Evolutionary conservation across 495 filamentous ascomycete species (phyloP).

Genomic region (Amphirosellinia nigrospora): DNA sequence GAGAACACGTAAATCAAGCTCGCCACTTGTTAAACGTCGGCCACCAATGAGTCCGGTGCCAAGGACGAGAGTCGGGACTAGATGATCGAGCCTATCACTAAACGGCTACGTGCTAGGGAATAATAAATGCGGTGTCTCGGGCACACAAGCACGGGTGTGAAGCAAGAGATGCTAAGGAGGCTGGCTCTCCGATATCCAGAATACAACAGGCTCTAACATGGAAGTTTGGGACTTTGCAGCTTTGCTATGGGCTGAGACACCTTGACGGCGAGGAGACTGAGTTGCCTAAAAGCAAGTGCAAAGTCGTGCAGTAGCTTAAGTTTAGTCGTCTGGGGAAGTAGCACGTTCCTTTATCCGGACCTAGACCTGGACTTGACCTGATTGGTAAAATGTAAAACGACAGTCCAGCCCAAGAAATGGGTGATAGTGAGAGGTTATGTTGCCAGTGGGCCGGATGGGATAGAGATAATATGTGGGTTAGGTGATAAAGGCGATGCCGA

Average conservation of each 20-base stretch:
- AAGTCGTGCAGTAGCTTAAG: slow-evolving; percentile 13
- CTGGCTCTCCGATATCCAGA: slow-evolving; percentile 14
- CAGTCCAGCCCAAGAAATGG: slow-evolving; percentile 17
- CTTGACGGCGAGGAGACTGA: slow-evolving; percentile 10
- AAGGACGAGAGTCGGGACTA: not conserved
- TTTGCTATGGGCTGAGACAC: not conserved
- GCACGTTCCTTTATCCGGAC: slow-evolving; percentile 3
- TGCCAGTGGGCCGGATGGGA: slow-evolving; percentile 7
- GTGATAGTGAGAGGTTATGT: slow-evolving; percentile 1
- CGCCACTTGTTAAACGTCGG: not conserved
- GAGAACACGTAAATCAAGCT: not conserved
- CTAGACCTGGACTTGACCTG: not conserved
- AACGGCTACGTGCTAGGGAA: not conserved
- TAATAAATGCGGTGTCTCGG: not conserved
- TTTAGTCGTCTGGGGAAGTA: slow-evolving; percentile 12
- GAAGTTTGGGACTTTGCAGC: slow-evolving; percentile 12
- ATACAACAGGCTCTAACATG: slow-evolving; percentile 9
- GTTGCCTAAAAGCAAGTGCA: slow-evolving; percentile 9
- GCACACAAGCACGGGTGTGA: slow-evolving; percentile 5
- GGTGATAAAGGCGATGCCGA: slow-evolving; percentile 21
- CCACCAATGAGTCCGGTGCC: not conserved
- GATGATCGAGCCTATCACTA: not conserved
- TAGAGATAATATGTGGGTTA: slow-evolving; percentile 24
- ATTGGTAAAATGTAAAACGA: slow-evolving; percentile 22
- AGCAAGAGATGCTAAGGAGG: slow-evolving; percentile 10